phyloP scores from a whole-genome alignment of 352 stramenopile genomes.

The Pythium brassicae region DNA sequence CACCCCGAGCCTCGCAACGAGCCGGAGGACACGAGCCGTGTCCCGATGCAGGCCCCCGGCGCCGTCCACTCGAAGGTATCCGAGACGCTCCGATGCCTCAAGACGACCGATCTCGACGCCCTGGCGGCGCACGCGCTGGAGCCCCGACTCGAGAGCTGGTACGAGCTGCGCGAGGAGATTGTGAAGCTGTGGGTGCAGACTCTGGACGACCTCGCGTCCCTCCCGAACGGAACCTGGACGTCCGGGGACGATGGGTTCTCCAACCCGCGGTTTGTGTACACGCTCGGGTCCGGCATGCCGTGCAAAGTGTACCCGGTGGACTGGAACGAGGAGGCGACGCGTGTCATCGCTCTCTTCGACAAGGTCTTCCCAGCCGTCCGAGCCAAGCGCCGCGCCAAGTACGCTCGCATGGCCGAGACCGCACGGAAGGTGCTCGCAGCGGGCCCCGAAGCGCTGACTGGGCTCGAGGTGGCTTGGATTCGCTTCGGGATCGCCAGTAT shows the following conservation, averaged over 20 bases:
- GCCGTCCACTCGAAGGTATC: not conserved
- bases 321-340: not conserved
- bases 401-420: not conserved
- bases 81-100: not conserved
- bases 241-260: not conserved
- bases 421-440: not conserved
- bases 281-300: not conserved
- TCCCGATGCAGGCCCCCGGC: not conserved
- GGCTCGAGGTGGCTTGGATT: conserved; percentile 9
- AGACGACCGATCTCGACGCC: not conserved
- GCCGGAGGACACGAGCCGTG: conserved; percentile 11
- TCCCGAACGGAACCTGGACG: conserved; percentile 6
- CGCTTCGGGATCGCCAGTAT: conserved; percentile 6
- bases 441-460: conserved; percentile 7
- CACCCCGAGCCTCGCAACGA: conserved; percentile 4
- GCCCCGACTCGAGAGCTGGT: not conserved
- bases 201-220: conserved; percentile 1
- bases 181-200: conserved; percentile 14
- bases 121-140: conserved; percentile 1
- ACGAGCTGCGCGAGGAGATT: conserved; percentile 11
- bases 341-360: not conserved
- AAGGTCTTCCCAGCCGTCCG: not conserved
- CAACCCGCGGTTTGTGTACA: not conserved
- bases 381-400: conserved; percentile 1
- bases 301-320: conserved; percentile 1